These are phyloP conservation scores for Globisporangium cystogenes DNA, from an alignment of 352 stramenopile species.

Conservation along the genomic window DNA sequence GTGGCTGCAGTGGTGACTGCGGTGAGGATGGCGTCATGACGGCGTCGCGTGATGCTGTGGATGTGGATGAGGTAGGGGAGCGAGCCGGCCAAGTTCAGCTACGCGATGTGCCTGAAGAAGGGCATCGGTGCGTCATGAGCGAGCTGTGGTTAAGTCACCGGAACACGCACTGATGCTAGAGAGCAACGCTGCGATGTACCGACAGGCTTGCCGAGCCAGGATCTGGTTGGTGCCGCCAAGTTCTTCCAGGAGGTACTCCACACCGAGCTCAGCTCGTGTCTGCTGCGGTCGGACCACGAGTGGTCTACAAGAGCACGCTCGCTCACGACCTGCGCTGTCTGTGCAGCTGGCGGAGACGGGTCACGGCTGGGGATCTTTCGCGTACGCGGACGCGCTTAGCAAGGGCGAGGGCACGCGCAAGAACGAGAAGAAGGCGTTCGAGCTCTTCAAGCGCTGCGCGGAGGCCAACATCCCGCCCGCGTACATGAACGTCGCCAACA, in stretches of 20 bases:
- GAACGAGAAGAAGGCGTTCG: conserved; percentile 74
- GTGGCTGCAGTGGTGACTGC: neutral
- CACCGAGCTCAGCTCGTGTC: neutral
- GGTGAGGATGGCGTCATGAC: too few relatives aligned
- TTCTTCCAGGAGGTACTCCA: conserved; percentile 64
- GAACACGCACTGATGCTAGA: neutral
- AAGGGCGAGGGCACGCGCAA: conserved; percentile 71
- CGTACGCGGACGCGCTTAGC: conserved; percentile 71
- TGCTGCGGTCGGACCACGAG: neutral
- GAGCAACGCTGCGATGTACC: too few relatives aligned
- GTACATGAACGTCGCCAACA: conserved; percentile 80
- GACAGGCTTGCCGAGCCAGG: conserved; percentile 50
- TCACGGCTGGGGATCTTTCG: conserved; percentile 76
- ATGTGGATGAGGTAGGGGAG: conserved; percentile 39
- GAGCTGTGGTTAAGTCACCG: neutral
- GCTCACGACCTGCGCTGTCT: neutral
- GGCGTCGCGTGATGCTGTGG: neutral
- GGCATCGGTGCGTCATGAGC: conserved; percentile 37
- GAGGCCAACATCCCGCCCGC: conserved; percentile 57
- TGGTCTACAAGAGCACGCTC: too few relatives aligned
- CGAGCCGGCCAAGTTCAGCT: conserved; percentile 81
- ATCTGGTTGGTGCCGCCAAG: conserved; percentile 44
- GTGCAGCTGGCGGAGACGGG: conserved; percentile 42
- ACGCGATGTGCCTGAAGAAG: conserved; percentile 78
- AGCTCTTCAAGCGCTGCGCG: conserved; percentile 67